These are phyloP conservation scores for Volvariella volvacea DNA, from an alignment of 1,284 basidiomycete species.

Conservation along the genomic window DNA sequence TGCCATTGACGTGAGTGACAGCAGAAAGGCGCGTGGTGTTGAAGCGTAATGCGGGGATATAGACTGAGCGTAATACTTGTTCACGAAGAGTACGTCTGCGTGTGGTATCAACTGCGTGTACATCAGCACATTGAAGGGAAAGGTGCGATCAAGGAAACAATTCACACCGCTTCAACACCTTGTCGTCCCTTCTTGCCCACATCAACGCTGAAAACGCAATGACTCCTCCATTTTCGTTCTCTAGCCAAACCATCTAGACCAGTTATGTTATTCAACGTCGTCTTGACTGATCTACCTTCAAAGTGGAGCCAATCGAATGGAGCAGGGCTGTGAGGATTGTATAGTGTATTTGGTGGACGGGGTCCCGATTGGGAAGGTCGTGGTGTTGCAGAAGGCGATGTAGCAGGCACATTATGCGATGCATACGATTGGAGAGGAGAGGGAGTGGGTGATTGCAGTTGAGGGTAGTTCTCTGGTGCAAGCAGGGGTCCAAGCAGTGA, in stretches of 20 bases:
- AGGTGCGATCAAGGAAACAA: slow-evolving; percentile 8
- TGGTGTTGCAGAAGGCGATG: slow-evolving; percentile 27
- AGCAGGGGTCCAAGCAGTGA: slow-evolving; percentile 68
- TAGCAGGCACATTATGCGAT: slow-evolving; percentile 25
- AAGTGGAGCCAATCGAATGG: slow-evolving; percentile 83
- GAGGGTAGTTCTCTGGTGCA: slow-evolving; percentile 66
- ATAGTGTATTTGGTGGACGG: slow-evolving; percentile 21
- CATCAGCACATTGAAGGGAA: slow-evolving; percentile 6
- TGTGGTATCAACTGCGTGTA: slow-evolving; percentile 61
- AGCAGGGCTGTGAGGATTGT: slow-evolving; percentile 51
- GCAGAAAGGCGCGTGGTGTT: slow-evolving; percentile 66
- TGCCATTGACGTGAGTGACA: slow-evolving; percentile 60
- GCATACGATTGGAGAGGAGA: slow-evolving; percentile 17
- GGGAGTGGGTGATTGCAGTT: slow-evolving; percentile 17
- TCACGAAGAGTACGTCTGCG: slow-evolving; percentile 71
- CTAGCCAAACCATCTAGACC: slow-evolving; percentile 72
- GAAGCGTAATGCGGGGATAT: slow-evolving; percentile 49
- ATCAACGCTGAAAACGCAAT: slow-evolving; percentile 74
- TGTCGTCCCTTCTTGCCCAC: slow-evolving; percentile 63
- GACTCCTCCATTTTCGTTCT: slow-evolving; percentile 72
- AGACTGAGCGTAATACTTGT: slow-evolving; percentile 58
- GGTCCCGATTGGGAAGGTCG: slow-evolving; percentile 27
- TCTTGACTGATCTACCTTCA: slow-evolving; percentile 69
- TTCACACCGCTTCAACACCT: slow-evolving; percentile 69
- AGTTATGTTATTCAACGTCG: slow-evolving; percentile 66